These are phyloP conservation scores for Hemileia vastatrix DNA, from an alignment of 1,284 basidiomycete species.

Conservation along the genomic window DNA sequence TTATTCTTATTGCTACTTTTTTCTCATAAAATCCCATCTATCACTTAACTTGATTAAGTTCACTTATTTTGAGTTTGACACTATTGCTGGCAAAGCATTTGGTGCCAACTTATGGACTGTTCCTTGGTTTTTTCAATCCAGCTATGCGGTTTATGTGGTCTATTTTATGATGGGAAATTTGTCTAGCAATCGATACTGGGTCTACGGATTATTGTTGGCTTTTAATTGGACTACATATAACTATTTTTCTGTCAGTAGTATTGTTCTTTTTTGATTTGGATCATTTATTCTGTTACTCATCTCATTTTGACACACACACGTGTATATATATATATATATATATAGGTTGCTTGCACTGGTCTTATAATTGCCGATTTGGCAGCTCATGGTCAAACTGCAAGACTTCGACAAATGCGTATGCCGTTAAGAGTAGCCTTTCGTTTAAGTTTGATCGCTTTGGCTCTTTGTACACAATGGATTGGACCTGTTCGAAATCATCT, in stretches of 20 bases:
- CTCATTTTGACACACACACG: background rate
- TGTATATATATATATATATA: background rate
- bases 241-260: conserved; percentile 30
- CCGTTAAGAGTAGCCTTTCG: conserved; percentile 33
- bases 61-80: conserved; percentile 38
- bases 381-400: conserved; percentile 39
- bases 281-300: background rate
- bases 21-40: background rate
- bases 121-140: conserved; percentile 43
- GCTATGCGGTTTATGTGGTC: conserved; percentile 37
- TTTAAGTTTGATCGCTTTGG: conserved; percentile 33
- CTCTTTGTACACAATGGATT: conserved; percentile 35
- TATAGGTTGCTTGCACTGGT: conserved; percentile 17
- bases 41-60: conserved; percentile 26
- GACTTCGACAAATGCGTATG: conserved; percentile 35
- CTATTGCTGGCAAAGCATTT: conserved; percentile 38
- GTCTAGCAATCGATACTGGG: conserved; percentile 43
- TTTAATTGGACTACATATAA: conserved; percentile 43
- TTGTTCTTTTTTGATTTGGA: background rate
- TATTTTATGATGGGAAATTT: conserved; percentile 44
- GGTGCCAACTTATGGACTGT: conserved; percentile 41
- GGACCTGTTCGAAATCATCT: conserved; percentile 38
- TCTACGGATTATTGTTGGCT: conserved; percentile 37
- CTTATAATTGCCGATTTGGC: conserved; percentile 37
- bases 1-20: background rate